Conservation (phyloP, 177 flowering plant species). For the Vitis hybrid region DNA sequence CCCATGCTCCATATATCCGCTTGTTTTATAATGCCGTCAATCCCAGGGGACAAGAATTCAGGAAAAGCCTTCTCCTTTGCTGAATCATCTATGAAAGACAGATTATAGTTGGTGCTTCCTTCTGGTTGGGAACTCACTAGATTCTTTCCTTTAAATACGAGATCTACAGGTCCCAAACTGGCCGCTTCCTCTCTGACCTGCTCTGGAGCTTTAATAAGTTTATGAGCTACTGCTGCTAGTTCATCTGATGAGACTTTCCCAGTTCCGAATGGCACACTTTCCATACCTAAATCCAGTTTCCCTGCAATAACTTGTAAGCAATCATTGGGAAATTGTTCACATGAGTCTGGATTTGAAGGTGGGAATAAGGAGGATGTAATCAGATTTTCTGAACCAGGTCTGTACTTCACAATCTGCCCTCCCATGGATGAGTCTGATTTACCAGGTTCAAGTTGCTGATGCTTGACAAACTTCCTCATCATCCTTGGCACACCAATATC, state of each 20-base stretch:
- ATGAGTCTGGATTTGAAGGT: conserved; percentile 18
- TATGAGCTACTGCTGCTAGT: conserved; percentile 16
- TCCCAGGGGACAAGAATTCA: conserved; percentile 34
- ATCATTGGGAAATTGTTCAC: conserved; percentile 24
- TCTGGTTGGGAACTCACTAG: conserved; percentile 21
- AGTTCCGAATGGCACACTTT: conserved; percentile 20
- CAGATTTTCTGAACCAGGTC: conserved; percentile 21
- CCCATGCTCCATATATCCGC: conserved; percentile 59
- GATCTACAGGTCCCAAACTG: conserved; percentile 24
- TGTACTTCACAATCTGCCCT: conserved; percentile 46
- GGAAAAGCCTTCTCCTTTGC: conserved; percentile 28
- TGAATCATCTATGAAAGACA: conserved; percentile 55
- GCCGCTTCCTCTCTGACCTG: conserved; percentile 24
- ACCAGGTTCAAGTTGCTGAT: conserved; percentile 33
- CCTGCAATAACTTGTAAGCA: conserved; percentile 34
- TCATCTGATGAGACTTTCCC: conserved; percentile 23
- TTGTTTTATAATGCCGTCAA: conserved; percentile 35
- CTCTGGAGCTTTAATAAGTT: conserved; percentile 19
- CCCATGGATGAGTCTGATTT: conserved; percentile 26
- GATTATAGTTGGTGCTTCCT: conserved; percentile 27
- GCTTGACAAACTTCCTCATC: conserved; percentile 57
- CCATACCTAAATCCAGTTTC: conserved; percentile 25
- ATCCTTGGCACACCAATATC: conserved; percentile 42
- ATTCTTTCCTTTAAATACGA: conserved; percentile 40
- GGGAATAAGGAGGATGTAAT: conserved; percentile 14